Evolutionary conservation across 2,329 filamentous ascomycete species (phyloP), one percentile per base, ranked within the genome.

Genomic region (Fusarium falciforme): DNA sequence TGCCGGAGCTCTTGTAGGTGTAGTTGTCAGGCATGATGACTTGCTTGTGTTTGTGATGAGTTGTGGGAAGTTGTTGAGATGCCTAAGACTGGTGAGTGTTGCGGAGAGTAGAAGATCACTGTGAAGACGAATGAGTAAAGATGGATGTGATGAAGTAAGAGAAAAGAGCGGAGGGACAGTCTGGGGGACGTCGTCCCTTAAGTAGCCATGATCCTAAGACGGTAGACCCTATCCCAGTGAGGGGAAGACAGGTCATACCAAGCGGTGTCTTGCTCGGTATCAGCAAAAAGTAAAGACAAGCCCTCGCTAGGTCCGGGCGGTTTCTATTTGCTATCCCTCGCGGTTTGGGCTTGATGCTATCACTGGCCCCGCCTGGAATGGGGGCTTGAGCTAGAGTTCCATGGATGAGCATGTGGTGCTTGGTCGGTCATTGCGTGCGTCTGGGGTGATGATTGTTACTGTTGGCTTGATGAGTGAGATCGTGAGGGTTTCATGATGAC

Each of bases 1-100:
- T 91, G 79, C 92, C 91, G 76, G 81, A 84, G 82, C 84, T 82
- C 77, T 86, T 88, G 82, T 85, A 84, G 1, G 77, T 77, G 81
- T 84, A 88, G 57, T 63, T 62, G 9, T 78, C 66, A 29, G 69
- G 49, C 74, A 77, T 78, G 6, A 25, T 74, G 67, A 16, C 10
- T 60, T 31, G 38, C 22, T 57, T 47, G 3, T 38, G 38, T 31
- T 40, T 31, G 36, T 52, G 6, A 6, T 20, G 14, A 35, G n/a
- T 11, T 22, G 22, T 31, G 16, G 42, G 14, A 8, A 16, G 27
- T 29, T 31, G 6, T 5, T 52, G 1, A 29, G 44, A 29, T 29
- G 16, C 11, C 25, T 22, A 12, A 17, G 22, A 20, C 14, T 29
- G 31, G 3, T 38, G 55, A 8, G 33, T 40, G 38, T 14, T 33